phyloP scores from a whole-genome alignment of 805 yeast genomes.

The Ogataea neopini region DNA sequence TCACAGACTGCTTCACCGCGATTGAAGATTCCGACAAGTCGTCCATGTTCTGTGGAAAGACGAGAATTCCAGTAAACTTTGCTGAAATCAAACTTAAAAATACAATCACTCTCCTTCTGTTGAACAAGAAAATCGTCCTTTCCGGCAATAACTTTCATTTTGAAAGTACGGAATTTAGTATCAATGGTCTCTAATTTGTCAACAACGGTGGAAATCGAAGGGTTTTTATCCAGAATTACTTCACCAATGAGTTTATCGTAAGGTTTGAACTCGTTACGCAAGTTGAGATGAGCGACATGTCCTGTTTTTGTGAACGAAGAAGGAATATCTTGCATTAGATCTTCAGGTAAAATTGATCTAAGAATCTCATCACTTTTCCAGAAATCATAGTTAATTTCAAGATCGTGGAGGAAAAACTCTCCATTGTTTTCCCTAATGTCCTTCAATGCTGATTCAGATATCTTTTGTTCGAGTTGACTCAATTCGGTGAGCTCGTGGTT shows the following conservation, averaged over 20 bases:
- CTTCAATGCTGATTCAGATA: conserved; percentile 45
- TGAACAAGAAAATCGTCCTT: conserved; percentile 72
- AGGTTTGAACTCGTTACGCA: conserved; percentile 82
- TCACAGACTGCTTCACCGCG: conserved; percentile 81
- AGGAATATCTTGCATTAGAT: conserved; percentile 71
- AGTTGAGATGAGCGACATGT: conserved; percentile 90
- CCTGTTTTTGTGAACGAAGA: conserved; percentile 93
- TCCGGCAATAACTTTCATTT: conserved; percentile 93
- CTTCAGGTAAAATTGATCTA: conserved; percentile 72
- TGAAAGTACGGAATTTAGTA: conserved; percentile 86
- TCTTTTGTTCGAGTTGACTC: conserved; percentile 36
- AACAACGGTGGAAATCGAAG: conserved; percentile 82
- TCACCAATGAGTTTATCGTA: conserved; percentile 82
- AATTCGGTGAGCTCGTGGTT: conserved; percentile 48
- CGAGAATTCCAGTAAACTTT: conserved; percentile 98
- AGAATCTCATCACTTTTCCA: conserved; percentile 93
- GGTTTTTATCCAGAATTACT: conserved; percentile 84
- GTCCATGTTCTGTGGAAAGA: conserved; percentile 87
- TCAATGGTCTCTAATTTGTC: conserved; percentile 87
- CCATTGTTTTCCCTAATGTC: conserved; percentile 51
- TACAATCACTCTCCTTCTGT: conserved; percentile 85
- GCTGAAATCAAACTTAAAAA: conserved; percentile 82
- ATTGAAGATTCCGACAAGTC: conserved; percentile 63
- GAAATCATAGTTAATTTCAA: conserved; percentile 66
- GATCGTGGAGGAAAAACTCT: conserved; percentile 50